Percentiles rank a stretch among this genome's conserved stretches.
These are phyloP conservation scores for Aschersonia sp. DNA, from an alignment of 2,329 filamentous ascomycete species.

Conservation along the genomic window DNA sequence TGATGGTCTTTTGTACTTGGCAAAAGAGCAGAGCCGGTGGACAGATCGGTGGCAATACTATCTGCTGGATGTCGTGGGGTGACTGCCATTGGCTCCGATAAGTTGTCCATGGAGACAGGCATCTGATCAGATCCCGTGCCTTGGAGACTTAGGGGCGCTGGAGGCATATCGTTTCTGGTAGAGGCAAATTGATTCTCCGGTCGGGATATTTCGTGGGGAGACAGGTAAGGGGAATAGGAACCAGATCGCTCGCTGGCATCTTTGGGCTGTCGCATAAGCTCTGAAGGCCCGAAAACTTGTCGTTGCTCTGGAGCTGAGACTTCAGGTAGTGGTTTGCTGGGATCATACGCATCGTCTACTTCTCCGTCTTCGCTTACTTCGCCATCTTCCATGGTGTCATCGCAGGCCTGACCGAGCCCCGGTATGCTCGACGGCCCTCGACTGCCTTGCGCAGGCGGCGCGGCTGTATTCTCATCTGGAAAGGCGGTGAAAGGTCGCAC, in stretches of 20 bases:
- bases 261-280: neutral
- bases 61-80: no score
- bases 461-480: no score
- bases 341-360: conserved; percentile 41
- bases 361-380: conserved; percentile 57
- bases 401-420: conserved; percentile 1
- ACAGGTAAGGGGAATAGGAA: conserved; percentile 38
- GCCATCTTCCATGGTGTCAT: conserved; percentile 45
- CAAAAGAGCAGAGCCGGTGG: neutral
- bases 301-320: neutral
- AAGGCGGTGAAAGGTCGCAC: no score
- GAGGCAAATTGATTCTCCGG: neutral
- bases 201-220: conserved; percentile 27
- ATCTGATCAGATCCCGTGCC: no score
- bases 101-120: no score
- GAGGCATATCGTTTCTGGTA: neutral
- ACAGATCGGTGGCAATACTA: neutral
- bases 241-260: conserved; percentile 26
- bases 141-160: neutral
- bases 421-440: conserved; percentile 1
- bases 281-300: neutral
- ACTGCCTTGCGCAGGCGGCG: no score
- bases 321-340: conserved; percentile 8
- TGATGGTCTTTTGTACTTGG: neutral
- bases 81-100: no score